These are phyloP conservation scores for Digitaria exilis DNA, from an alignment of 202 grass and related monocot genomes.

Conservation along the genomic window DNA sequence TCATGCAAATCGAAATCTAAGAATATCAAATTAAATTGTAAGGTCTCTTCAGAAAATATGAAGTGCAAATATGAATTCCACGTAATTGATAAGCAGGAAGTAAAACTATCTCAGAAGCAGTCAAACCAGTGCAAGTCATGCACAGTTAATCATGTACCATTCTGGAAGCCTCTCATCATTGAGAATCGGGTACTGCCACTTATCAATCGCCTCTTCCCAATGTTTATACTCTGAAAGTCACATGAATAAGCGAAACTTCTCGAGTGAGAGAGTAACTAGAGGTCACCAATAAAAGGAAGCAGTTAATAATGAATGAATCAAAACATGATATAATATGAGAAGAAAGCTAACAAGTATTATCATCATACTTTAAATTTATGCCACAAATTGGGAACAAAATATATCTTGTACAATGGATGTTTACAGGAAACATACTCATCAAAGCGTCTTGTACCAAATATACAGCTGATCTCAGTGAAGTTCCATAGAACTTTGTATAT, in stretches of 20 bases:
- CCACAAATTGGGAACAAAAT: neutral
- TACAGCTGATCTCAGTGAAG: slow-evolving; percentile 80
- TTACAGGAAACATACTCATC: slow-evolving; percentile 74
- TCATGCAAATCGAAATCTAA: slow-evolving; percentile 24
- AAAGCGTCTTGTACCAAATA: slow-evolving; percentile 92
- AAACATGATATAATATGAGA: slow-evolving; percentile 28
- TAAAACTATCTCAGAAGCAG: slow-evolving; percentile 20
- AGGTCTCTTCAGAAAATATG: too few species aligned
- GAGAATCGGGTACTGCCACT: slow-evolving; percentile 88
- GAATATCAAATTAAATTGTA: neutral
- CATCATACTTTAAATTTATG: slow-evolving; percentile 24
- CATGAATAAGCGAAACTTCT: slow-evolving; percentile 24
- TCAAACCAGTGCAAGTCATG: slow-evolving; percentile 25
- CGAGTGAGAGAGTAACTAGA: slow-evolving; percentile 13
- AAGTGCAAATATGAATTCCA: too few species aligned
- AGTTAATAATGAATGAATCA: slow-evolving; percentile 28
- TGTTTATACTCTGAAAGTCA: slow-evolving; percentile 70
- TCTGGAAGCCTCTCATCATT: slow-evolving; percentile 81
- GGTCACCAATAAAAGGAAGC: neutral
- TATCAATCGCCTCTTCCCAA: slow-evolving; percentile 95
- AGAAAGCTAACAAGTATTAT: slow-evolving; percentile 24
- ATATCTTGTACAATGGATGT: slow-evolving; percentile 2
- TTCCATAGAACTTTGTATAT: slow-evolving; percentile 97
- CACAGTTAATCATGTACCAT: slow-evolving; percentile 58
- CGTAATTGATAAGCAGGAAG: slow-evolving; percentile 23